A percentile compares a stretch with the other conserved stretches of the same genome.
Evolutionary conservation across 768 basidiomycete species (phyloP).

Genomic region (Terana coerulea): DNA sequence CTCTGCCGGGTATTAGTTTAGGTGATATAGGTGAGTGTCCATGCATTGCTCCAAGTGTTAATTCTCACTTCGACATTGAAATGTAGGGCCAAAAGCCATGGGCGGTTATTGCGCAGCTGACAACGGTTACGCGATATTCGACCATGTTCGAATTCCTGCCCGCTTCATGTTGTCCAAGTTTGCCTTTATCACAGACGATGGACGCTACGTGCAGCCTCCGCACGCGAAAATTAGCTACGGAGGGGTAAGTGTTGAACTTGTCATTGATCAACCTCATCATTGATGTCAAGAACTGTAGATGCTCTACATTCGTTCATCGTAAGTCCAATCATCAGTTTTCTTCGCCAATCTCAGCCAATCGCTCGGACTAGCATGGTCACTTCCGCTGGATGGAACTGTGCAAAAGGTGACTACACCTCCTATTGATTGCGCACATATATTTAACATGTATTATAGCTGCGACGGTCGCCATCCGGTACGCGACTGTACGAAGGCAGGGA

Average conservation of each 20-base stretch:
- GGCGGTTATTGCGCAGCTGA: slow-evolving; percentile 49
- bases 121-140: slow-evolving; percentile 66
- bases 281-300: too few relatives aligned
- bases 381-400: slow-evolving; percentile 57
- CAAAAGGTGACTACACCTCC: slow-evolving; percentile 45
- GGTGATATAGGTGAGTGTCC: slow-evolving; percentile 82
- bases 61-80: too few relatives aligned
- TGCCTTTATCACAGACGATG: slow-evolving; percentile 62
- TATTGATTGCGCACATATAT: not conserved
- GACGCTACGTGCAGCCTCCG: slow-evolving; percentile 59
- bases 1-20: slow-evolving; percentile 56
- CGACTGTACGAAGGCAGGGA: slow-evolving; percentile 70
- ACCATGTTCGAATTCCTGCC: slow-evolving; percentile 62
- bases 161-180: slow-evolving; percentile 75
- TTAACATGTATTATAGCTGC: slow-evolving; percentile 33
- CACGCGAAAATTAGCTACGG: slow-evolving; percentile 76
- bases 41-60: too few relatives aligned
- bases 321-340: slow-evolving; percentile 14
- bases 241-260: slow-evolving; percentile 45
- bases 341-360: not conserved
- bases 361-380: slow-evolving; percentile 53
- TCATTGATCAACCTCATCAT: too few relatives aligned
- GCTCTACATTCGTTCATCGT: slow-evolving; percentile 70
- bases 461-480: slow-evolving; percentile 67
- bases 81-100: slow-evolving; percentile 57